These are phyloP conservation scores for Nannochloris sp. DNA, from an alignment of 139 green algal genomes.

Conservation along the genomic window DNA sequence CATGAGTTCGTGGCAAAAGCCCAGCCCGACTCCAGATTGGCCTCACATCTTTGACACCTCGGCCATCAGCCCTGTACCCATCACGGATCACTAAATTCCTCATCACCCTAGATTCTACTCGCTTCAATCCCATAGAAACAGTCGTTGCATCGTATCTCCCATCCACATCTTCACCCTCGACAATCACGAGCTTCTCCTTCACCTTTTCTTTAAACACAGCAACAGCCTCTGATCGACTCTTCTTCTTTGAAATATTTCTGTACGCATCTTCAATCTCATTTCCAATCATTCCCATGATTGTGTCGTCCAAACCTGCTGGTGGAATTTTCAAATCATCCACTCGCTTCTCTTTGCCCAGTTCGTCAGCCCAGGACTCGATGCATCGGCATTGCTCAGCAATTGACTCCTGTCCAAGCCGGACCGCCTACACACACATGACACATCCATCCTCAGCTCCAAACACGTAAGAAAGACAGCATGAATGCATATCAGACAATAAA, in stretches of 20 bases:
- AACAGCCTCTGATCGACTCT: slow-evolving; percentile 28
- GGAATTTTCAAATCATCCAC: slow-evolving; percentile 33
- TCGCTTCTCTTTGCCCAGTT: slow-evolving; percentile 67
- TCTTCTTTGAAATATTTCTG: slow-evolving; percentile 32
- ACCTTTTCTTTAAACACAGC: slow-evolving; percentile 20
- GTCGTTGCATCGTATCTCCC: neutral
- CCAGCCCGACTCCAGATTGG: slow-evolving; percentile 62
- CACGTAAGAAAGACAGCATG: neutral
- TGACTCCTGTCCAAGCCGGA: slow-evolving; percentile 43
- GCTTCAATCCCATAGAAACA: slow-evolving; percentile 18
- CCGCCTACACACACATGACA: slow-evolving; percentile 26
- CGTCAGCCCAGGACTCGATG: slow-evolving; percentile 58
- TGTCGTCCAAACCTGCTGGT: slow-evolving; percentile 44
- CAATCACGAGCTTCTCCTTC: slow-evolving; percentile 11
- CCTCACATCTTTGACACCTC: slow-evolving; percentile 59
- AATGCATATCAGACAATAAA: neutral
- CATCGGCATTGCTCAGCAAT: slow-evolving; percentile 53
- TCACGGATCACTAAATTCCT: slow-evolving; percentile 52
- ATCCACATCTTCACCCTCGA: neutral
- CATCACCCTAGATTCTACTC: slow-evolving; percentile 52
- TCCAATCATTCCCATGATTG: slow-evolving; percentile 25
- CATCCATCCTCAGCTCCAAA: too few species aligned
- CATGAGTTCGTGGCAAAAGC: slow-evolving; percentile 82
- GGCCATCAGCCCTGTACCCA: slow-evolving; percentile 64
- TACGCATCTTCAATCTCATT: slow-evolving; percentile 20